A percentile compares a stretch with the other conserved stretches of the same genome.
Conservation (phyloP, 768 basidiomycete species). For the Artomyces pyxidatus region DNA sequence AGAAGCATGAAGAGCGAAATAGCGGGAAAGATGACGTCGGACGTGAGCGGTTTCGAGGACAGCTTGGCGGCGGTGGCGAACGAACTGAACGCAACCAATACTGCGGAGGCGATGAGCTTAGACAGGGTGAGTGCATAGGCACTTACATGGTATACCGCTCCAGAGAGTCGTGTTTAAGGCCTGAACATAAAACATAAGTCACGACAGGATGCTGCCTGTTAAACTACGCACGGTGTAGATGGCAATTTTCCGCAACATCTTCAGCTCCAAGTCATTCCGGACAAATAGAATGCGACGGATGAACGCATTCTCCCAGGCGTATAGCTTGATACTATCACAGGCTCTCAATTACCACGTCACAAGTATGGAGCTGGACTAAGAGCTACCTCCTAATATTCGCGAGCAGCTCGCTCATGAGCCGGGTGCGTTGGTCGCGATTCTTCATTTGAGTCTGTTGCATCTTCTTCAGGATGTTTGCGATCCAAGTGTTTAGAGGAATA, state of each 20-base stretch:
- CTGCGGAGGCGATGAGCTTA: conserved; percentile 19
- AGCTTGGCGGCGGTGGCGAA: conserved; percentile 64
- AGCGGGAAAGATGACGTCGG: conserved; percentile 92
- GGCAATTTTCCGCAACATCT: conserved; percentile 77
- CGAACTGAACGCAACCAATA: conserved; percentile 77
- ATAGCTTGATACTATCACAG: conserved; percentile 74
- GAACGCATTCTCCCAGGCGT: conserved; percentile 94
- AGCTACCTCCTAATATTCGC: conserved; percentile 77
- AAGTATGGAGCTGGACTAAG: background rate
- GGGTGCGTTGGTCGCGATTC: conserved; percentile 75
- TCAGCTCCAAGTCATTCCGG: conserved; percentile 75
- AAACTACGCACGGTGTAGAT: conserved; percentile 51
- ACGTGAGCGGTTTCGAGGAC: conserved; percentile 64
- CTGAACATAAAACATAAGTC: conserved; percentile 19
- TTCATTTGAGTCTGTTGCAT: conserved; percentile 93
- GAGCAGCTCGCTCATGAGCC: conserved; percentile 90
- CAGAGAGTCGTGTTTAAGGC: conserved; percentile 57
- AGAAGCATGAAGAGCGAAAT: conserved; percentile 86
- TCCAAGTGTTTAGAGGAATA: conserved; percentile 63
- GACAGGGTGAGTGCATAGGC: background rate
- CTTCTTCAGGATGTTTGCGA: conserved; percentile 60
- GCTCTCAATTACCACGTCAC: background rate
- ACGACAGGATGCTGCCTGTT: background rate
- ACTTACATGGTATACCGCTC: conserved; percentile 53
- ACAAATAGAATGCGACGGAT: conserved; percentile 70